These are phyloP conservation scores for Huntiella decipiens DNA, from an alignment of 2,329 filamentous ascomycete species.

Conservation along the genomic window DNA sequence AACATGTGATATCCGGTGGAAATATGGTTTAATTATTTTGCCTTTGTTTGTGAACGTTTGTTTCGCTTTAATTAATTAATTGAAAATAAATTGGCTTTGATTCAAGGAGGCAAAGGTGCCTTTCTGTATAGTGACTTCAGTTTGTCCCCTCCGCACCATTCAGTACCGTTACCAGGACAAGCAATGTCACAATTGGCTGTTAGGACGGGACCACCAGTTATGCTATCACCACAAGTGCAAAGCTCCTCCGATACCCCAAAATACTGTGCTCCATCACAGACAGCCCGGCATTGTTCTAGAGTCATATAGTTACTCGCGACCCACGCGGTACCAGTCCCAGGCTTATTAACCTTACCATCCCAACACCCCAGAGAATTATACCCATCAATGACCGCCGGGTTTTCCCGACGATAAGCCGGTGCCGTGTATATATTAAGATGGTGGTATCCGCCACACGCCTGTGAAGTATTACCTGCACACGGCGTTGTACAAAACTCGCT, in stretches of 20 bases:
- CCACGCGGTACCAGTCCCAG: too few relatives aligned
- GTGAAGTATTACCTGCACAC: slow-evolving; percentile 3
- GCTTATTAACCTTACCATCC: background rate
- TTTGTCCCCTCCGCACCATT: slow-evolving; percentile 4
- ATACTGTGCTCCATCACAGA: slow-evolving; percentile 4
- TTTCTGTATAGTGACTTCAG: slow-evolving; percentile 9
- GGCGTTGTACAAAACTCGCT: slow-evolving; percentile 4
- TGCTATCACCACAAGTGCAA: slow-evolving; percentile 5
- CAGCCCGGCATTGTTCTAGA: background rate
- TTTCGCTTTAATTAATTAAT: too few relatives aligned
- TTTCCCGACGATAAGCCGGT: background rate
- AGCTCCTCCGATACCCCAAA: slow-evolving; percentile 3
- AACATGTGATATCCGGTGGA: background rate
- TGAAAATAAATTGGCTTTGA: background rate
- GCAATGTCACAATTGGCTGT: slow-evolving; percentile 3
- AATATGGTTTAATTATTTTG: background rate
- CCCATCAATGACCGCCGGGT: slow-evolving; percentile 1
- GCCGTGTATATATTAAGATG: slow-evolving; percentile 6
- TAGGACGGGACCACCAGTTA: slow-evolving; percentile 1
- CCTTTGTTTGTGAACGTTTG: too few relatives aligned
- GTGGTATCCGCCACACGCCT: slow-evolving; percentile 3
- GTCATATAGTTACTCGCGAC: slow-evolving; percentile 1
- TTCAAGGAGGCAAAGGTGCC: slow-evolving; percentile 4
- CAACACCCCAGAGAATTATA: slow-evolving; percentile 9
- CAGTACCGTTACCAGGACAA: background rate